Percentiles rank a stretch among this genome's conserved stretches.
phyloP scores from a whole-genome alignment of 306 rosid species.

The Mimosa pudica region DNA sequence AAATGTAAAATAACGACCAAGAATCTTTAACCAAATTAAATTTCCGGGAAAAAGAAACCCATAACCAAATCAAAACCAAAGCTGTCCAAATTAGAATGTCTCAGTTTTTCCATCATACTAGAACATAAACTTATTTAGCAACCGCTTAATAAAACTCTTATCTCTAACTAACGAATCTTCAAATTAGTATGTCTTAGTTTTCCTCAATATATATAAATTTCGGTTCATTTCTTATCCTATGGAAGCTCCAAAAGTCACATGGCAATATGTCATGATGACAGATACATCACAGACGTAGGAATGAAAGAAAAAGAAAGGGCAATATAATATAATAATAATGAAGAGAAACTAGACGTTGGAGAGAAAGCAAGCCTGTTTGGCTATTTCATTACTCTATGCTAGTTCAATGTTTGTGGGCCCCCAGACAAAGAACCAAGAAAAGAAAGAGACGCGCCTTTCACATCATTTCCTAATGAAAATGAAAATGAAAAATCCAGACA shows the following conservation, averaged over 20 bases:
- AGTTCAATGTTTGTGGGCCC: conserved; percentile 36
- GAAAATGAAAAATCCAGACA: neutral
- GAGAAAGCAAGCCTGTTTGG: neutral
- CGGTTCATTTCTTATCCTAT: neutral
- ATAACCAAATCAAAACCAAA: neutral
- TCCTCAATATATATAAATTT: no score
- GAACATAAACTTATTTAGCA: neutral
- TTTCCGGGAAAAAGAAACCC: no score
- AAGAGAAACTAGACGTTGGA: conserved; percentile 56
- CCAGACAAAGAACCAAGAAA: neutral
- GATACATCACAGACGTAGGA: neutral
- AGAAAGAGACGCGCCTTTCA: conserved; percentile 4
- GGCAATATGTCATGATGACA: no score
- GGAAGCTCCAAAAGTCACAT: neutral
- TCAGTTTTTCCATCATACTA: neutral
- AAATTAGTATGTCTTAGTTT: neutral
- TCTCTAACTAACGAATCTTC: neutral
- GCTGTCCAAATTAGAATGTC: neutral
- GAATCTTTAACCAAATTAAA: neutral
- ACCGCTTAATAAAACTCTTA: neutral
- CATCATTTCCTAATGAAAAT: neutral
- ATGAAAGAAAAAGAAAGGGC: neutral
- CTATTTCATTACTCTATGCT: neutral
- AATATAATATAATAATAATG: neutral
- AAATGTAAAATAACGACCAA: neutral